Evolutionary conservation across 306 rosid species (phyloP).

Genomic region (Quercus rubra): DNA sequence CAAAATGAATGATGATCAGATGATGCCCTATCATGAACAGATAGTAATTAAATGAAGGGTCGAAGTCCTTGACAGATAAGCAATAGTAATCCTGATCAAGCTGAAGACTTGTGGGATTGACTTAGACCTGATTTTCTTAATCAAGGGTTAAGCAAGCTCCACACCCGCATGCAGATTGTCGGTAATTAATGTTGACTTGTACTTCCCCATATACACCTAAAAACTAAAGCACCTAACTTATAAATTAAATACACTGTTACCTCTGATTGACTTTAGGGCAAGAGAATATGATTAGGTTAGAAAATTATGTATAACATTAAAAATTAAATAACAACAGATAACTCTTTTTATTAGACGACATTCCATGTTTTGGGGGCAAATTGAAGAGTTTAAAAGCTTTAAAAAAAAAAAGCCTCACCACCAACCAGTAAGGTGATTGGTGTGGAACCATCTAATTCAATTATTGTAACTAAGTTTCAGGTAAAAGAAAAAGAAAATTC

Average conservation of each 20-base stretch:
- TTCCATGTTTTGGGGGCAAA: no score
- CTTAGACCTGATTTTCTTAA: background rate
- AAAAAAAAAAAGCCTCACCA: no score
- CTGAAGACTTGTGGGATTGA: background rate
- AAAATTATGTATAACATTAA: no score
- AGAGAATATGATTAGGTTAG: no score
- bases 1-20: background rate
- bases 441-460: no score
- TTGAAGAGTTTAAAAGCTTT: no score
- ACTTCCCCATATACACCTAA: background rate
- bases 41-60: background rate
- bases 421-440: no score
- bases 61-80: background rate
- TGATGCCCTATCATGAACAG: background rate
- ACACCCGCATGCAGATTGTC: background rate
- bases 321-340: no score
- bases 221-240: background rate
- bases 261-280: no score
- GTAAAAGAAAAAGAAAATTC: no score
- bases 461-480: no score
- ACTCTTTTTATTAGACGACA: no score
- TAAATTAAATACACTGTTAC: background rate
- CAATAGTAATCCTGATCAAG: background rate
- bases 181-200: slow-evolving; percentile 6
- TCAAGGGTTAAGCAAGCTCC: background rate